A percentile compares a stretch with the other conserved stretches of the same genome.
Conservation (phyloP, 139 green algal species). For the Gonium pectorale region DNA sequence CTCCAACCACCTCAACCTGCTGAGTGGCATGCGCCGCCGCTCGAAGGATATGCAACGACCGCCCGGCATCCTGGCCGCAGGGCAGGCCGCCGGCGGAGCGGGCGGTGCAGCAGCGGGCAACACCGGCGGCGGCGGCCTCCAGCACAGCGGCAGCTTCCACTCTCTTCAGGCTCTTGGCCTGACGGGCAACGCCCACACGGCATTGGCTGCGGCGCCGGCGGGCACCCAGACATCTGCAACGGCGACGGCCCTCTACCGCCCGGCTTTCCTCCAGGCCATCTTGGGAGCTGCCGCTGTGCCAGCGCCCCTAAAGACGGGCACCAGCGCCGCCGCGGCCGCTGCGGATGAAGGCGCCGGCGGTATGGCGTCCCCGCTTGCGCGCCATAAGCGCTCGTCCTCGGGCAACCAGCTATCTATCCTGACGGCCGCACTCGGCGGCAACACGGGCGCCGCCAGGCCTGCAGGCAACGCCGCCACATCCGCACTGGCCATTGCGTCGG, state of each 20-base stretch:
- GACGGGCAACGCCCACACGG: background rate
- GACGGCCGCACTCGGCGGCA: background rate
- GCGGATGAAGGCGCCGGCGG: background rate
- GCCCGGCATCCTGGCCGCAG: too few species aligned
- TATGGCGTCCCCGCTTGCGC: background rate
- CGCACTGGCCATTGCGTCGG: too few species aligned
- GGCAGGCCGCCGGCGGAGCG: too few species aligned
- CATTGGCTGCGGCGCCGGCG: background rate
- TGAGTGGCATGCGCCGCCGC: conserved; percentile 14
- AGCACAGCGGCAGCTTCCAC: too few species aligned
- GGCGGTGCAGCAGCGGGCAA: too few species aligned
- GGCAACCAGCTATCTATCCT: background rate
- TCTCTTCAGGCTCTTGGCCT: too few species aligned
- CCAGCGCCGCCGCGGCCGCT: background rate
- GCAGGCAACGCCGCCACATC: too few species aligned
- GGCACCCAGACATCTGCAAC: too few species aligned
- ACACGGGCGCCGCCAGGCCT: too few species aligned
- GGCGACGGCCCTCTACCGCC: background rate
- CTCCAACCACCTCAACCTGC: background rate
- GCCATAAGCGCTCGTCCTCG: background rate
- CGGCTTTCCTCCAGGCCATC: conserved; percentile 24
- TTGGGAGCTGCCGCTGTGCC: background rate
- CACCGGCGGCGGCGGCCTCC: too few species aligned
- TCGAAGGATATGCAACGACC: background rate
- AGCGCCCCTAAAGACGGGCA: background rate